phyloP scores from a whole-genome alignment of 495 filamentous ascomycete genomes.

The Trichoderma parareesei region DNA sequence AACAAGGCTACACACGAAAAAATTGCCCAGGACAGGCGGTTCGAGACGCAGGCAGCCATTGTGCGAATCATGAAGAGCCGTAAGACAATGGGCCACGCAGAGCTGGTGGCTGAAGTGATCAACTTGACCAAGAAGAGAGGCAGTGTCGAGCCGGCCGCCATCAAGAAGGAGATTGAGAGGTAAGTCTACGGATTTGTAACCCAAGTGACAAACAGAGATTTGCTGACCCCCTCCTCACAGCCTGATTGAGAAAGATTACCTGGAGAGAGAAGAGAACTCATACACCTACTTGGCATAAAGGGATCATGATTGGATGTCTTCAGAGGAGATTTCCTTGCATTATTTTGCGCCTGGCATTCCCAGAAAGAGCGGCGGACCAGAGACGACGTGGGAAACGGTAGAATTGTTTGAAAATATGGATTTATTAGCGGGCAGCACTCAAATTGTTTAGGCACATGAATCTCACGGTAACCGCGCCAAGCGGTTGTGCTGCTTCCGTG shows the following conservation, averaged over 20 bases:
- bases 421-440: not conserved
- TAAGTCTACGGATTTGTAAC: conserved; percentile 34
- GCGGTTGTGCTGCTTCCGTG: no score
- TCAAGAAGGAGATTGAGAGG: conserved; percentile 96
- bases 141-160: conserved; percentile 71
- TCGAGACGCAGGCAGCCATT: conserved; percentile 94
- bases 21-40: conserved; percentile 81
- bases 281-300: conserved; percentile 77
- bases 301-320: not conserved
- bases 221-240: conserved; percentile 29
- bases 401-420: not conserved
- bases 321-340: not conserved
- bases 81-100: conserved; percentile 74
- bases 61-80: conserved; percentile 95
- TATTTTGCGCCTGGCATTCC: not conserved
- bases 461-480: not conserved
- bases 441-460: not conserved
- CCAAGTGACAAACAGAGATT: conserved; percentile 1
- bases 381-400: not conserved
- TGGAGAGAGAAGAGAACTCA: conserved; percentile 72
- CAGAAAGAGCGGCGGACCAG: not conserved
- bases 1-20: conserved; percentile 88
- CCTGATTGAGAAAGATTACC: conserved; percentile 92
- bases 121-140: conserved; percentile 79
- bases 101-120: conserved; percentile 81